These are phyloP conservation scores for Trifolium repens DNA, from an alignment of 306 rosid genomes.

Conservation along the genomic window DNA sequence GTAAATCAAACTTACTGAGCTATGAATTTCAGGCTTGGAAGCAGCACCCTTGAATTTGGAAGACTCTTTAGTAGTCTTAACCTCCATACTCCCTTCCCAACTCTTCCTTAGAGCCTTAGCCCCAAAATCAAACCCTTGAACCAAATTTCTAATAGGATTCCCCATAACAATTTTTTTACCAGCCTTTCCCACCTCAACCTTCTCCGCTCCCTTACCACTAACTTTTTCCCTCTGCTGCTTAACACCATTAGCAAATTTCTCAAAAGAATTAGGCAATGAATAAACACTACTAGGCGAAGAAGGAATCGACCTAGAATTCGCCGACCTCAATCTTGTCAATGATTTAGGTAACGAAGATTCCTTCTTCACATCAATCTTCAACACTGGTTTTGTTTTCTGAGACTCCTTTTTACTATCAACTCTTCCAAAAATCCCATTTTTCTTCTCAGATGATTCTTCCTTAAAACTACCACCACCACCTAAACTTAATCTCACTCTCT, in stretches of 20 bases:
- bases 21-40: constrained; percentile 60
- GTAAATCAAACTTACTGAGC: constrained; percentile 58
- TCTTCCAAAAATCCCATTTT: constrained; percentile 43
- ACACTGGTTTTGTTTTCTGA: constrained; percentile 45
- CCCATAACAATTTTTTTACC: constrained; percentile 54
- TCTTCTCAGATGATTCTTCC: constrained; percentile 61
- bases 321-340: constrained; percentile 55
- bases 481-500: constrained; percentile 51
- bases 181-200: constrained; percentile 47
- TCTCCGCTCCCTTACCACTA: constrained; percentile 47
- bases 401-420: constrained; percentile 41
- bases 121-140: constrained; percentile 82
- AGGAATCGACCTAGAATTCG: constrained; percentile 74
- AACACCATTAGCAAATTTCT: constrained; percentile 83
- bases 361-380: constrained; percentile 70
- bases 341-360: constrained; percentile 60
- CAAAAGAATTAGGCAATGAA: constrained; percentile 83
- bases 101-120: constrained; percentile 92
- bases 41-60: constrained; percentile 46
- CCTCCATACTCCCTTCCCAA: constrained; percentile 95
- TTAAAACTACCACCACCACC: constrained; percentile 54
- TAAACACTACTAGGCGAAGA: constrained; percentile 87
- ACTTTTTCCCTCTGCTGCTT: constrained; percentile 75
- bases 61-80: constrained; percentile 60
- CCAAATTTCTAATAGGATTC: constrained; percentile 69